Conservation (phyloP, 768 basidiomycete species). For the Hypsizygus marmoreus region DNA sequence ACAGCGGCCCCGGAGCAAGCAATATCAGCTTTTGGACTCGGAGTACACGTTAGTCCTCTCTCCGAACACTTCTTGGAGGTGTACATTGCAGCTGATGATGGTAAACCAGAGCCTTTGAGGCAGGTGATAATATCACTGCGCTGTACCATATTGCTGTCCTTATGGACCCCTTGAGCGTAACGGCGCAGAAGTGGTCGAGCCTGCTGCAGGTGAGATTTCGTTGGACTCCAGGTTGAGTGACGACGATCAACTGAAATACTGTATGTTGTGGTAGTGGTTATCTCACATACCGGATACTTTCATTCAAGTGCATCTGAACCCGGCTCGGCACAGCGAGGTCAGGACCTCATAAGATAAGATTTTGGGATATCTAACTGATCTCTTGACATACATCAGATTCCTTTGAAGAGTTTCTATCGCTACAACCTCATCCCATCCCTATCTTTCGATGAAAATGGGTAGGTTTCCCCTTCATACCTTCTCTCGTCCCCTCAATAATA, state of each 20-base stretch:
- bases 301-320: constrained; percentile 81
- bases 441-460: constrained; percentile 74
- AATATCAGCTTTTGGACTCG: constrained; percentile 61
- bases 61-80: neutral
- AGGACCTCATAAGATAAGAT: constrained; percentile 12
- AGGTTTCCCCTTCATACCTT: constrained; percentile 21
- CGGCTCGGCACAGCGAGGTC: constrained; percentile 68
- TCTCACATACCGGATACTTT: constrained; percentile 62
- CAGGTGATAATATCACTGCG: constrained; percentile 70
- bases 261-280: constrained; percentile 51
- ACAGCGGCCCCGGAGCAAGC: constrained; percentile 56
- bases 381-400: constrained; percentile 71
- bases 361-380: neutral
- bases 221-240: too few species aligned
- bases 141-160: constrained; percentile 71
- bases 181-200: constrained; percentile 84
- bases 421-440: constrained; percentile 63
- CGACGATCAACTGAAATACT: neutral
- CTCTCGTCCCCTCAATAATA: neutral
- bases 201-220: constrained; percentile 64
- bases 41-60: constrained; percentile 60
- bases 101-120: constrained; percentile 57
- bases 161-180: constrained; percentile 83
- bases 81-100: constrained; percentile 3
- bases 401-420: constrained; percentile 91